phyloP scores from a whole-genome alignment of 2,329 filamentous ascomycete genomes.

The Penicillium sp. region DNA sequence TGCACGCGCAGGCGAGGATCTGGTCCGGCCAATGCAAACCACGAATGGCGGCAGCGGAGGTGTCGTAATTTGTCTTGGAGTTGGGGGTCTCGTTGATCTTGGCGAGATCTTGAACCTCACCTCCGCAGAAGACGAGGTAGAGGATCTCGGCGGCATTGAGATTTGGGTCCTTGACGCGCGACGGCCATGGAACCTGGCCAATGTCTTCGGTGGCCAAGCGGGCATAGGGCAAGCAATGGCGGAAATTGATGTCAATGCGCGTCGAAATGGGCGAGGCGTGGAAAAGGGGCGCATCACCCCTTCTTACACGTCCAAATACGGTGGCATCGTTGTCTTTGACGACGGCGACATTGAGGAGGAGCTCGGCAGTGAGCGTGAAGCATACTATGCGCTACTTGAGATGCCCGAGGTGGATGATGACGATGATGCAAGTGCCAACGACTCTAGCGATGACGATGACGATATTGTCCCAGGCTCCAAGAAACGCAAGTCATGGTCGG shows the following conservation, averaged over 20 bases:
- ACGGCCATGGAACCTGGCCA: conserved; percentile 88
- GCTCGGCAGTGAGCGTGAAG: conserved; percentile 65
- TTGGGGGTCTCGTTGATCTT: conserved; percentile 86
- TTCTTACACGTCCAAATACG: conserved; percentile 68
- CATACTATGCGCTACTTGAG: conserved; percentile 76
- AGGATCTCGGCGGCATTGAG: conserved; percentile 73
- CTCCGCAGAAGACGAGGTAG: conserved; percentile 57
- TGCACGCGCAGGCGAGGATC: conserved; percentile 67
- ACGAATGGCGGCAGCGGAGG: conserved; percentile 78
- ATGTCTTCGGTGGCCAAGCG: conserved; percentile 76
- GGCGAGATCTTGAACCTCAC: conserved; percentile 72
- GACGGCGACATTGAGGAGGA: conserved; percentile 92
- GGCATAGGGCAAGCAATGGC: conserved; percentile 47
- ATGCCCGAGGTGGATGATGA: conserved; percentile 90
- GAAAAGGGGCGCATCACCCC: conserved; percentile 65
- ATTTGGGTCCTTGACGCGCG: conserved; percentile 91
- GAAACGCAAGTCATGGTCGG: conserved; percentile 76
- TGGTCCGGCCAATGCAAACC: conserved; percentile 81
- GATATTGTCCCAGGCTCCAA: conserved; percentile 45
- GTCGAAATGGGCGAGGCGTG: conserved; percentile 58
- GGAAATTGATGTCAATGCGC: conserved; percentile 35
- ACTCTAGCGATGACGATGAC: conserved; percentile 53
- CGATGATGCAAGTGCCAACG: conserved; percentile 57
- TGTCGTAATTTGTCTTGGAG: conserved; percentile 84
- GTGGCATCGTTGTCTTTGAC: conserved; percentile 89